A percentile compares a stretch with the other conserved stretches of the same genome.
phyloP scores from a whole-genome alignment of 768 basidiomycete species.

The Phylloporus arenicola region DNA sequence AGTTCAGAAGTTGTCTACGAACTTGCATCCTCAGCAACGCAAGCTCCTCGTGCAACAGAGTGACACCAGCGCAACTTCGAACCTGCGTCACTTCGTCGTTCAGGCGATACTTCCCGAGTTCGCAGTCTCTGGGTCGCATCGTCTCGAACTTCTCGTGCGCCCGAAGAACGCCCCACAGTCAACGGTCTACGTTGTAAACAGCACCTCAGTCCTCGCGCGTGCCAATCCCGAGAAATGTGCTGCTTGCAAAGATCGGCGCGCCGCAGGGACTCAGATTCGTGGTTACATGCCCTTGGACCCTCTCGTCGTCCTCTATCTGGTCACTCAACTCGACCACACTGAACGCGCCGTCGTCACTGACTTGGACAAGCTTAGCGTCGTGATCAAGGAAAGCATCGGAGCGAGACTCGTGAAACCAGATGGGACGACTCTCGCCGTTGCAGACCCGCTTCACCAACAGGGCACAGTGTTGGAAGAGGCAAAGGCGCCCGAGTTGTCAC shows the following conservation, averaged over 20 bases:
- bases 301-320: conserved; percentile 7
- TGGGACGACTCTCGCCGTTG: conserved; percentile 5
- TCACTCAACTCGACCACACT: not conserved
- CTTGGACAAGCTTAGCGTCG: not conserved
- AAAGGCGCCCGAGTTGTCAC: conserved; percentile 8
- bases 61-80: not conserved
- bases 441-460: not conserved
- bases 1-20: not conserved
- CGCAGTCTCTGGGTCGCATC: conserved; percentile 15
- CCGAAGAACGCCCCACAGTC: not conserved
- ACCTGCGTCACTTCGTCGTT: conserved; percentile 9
- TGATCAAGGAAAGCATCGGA: not conserved
- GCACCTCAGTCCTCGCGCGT: conserved; percentile 10
- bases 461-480: not conserved
- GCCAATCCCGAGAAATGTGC: conserved; percentile 4
- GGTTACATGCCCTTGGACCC: conserved; percentile 15
- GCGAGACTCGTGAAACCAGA: conserved; percentile 3
- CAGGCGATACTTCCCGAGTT: conserved; percentile 11
- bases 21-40: not conserved
- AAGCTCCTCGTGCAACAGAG: not conserved
- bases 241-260: conserved; percentile 9
- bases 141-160: conserved; percentile 14
- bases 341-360: not conserved
- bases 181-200: conserved; percentile 8
- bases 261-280: conserved; percentile 8